Percentiles rank a stretch among this genome's conserved stretches.
phyloP scores from a whole-genome alignment of 1,284 basidiomycete species.

The Boletellus sp. region DNA sequence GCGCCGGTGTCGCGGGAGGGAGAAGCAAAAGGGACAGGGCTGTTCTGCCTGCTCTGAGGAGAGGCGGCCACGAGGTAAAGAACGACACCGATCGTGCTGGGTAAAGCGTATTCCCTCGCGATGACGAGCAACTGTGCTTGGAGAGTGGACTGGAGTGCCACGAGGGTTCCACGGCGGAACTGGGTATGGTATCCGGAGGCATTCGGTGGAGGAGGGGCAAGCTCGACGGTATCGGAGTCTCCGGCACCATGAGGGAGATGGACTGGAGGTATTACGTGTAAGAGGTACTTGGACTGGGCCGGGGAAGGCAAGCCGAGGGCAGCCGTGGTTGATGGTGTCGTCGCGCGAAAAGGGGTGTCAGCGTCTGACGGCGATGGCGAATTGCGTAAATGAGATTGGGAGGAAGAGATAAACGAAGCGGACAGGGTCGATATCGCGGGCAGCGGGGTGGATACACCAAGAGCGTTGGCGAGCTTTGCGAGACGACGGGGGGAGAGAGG shows the following conservation, averaged over 20 bases:
- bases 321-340: constrained; percentile 50
- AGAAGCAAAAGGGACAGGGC: constrained; percentile 11
- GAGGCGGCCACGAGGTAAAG: constrained; percentile 64
- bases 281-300: constrained; percentile 56
- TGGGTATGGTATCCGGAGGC: constrained; percentile 75
- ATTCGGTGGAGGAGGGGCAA: constrained; percentile 48
- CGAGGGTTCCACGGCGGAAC: constrained; percentile 70
- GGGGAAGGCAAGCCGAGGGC: constrained; percentile 32
- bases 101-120: constrained; percentile 83
- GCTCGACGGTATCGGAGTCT: constrained; percentile 39
- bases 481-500: constrained; percentile 71
- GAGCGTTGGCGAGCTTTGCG: constrained; percentile 77
- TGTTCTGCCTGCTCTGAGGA: constrained; percentile 20
- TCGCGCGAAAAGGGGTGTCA: constrained; percentile 51
- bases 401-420: constrained; percentile 33
- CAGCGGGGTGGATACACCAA: constrained; percentile 70
- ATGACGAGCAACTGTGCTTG: constrained; percentile 74
- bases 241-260: constrained; percentile 60
- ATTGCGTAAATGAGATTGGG: constrained; percentile 29
- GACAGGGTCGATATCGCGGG: constrained; percentile 42
- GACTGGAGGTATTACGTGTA: constrained; percentile 73
- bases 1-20: constrained; percentile 27
- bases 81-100: constrained; percentile 72
- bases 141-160: constrained; percentile 68
- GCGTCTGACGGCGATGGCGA: constrained; percentile 32